phyloP scores from a whole-genome alignment of 768 basidiomycete genomes.

The Hydnum rufescens region DNA sequence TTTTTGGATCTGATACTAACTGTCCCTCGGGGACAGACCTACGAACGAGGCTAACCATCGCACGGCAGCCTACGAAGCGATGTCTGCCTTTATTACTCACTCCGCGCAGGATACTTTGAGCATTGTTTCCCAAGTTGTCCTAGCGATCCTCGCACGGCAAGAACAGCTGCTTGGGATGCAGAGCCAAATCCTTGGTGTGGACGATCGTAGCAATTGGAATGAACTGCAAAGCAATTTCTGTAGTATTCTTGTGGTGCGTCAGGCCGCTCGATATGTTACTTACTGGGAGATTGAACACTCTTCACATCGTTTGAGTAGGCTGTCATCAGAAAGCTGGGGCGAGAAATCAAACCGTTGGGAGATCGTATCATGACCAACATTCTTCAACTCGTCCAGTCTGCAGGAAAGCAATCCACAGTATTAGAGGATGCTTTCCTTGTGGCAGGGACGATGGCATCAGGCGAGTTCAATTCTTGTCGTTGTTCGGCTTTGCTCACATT shows the following conservation, averaged over 20 bases:
- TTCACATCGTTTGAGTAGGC: conserved; percentile 27
- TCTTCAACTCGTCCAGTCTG: conserved; percentile 64
- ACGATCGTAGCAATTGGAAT: conserved; percentile 98
- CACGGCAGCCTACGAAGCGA: conserved; percentile 90
- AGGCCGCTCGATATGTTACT: background rate
- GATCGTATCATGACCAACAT: conserved; percentile 91
- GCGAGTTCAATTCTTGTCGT: conserved; percentile 19
- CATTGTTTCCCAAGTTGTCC: conserved; percentile 62
- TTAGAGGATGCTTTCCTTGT: conserved; percentile 94
- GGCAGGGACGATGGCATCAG: conserved; percentile 67
- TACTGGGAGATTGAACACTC: background rate
- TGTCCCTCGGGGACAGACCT: conserved; percentile 25
- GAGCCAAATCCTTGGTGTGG: conserved; percentile 85
- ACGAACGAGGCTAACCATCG: conserved; percentile 83
- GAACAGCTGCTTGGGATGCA: conserved; percentile 68
- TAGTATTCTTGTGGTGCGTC: conserved; percentile 63
- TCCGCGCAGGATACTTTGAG: conserved; percentile 59
- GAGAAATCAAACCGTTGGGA: conserved; percentile 68
- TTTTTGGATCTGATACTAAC: conserved; percentile 1
- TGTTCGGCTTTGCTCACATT: conserved; percentile 5
- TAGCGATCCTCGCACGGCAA: conserved; percentile 75
- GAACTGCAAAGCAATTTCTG: conserved; percentile 93
- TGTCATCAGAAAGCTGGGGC: conserved; percentile 65
- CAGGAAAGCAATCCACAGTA: conserved; percentile 84
- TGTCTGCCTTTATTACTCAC: conserved; percentile 69